Percentiles rank a stretch among this genome's conserved stretches.
Conservation (phyloP, 352 stramenopile species). For the Thalassiosira sp. region DNA sequence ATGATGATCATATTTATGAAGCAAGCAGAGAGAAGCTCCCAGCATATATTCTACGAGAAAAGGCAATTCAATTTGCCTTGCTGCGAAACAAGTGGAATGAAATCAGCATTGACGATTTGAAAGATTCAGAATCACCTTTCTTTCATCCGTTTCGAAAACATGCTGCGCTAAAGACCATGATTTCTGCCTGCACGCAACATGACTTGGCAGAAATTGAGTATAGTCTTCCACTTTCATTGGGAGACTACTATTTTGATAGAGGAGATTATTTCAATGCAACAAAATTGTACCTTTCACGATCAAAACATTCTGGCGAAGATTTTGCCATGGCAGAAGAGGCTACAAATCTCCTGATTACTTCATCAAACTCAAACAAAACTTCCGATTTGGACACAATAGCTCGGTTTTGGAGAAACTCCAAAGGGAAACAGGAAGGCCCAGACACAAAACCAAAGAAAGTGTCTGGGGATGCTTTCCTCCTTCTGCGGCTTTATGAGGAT, state of each 20-base stretch:
- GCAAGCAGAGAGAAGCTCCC: conserved; percentile 11
- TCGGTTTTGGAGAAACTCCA: conserved; percentile 7
- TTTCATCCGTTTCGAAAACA: conserved; percentile 14
- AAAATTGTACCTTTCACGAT: conserved; percentile 19
- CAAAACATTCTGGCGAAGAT: conserved; percentile 11
- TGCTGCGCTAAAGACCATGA: conserved; percentile 1
- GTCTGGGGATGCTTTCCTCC: conserved; percentile 20
- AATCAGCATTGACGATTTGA: conserved; percentile 37
- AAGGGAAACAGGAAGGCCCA: conserved; percentile 9
- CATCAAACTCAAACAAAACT: conserved; percentile 3
- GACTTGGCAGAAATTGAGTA: conserved; percentile 18
- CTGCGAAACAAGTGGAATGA: conserved; percentile 33
- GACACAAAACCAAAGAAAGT: conserved; percentile 1
- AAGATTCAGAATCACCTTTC: conserved; percentile 13
- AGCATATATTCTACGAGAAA: conserved; percentile 22
- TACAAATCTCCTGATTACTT: conserved; percentile 27
- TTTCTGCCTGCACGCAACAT: conserved; percentile 8
- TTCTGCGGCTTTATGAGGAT: conserved; percentile 32
- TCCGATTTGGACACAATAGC: conserved; percentile 9
- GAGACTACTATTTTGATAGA: conserved; percentile 30
- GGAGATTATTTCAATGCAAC: conserved; percentile 28
- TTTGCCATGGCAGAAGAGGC: conserved; percentile 20
- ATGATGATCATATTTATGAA: conserved; percentile 45
- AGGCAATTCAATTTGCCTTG: conserved; percentile 29
- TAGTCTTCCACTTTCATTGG: conserved; percentile 21